Evolutionary conservation across 139 green algal species (phyloP), one percentile per base, ranked within the genome.

Genomic region (Volvox reticuliferus): DNA sequence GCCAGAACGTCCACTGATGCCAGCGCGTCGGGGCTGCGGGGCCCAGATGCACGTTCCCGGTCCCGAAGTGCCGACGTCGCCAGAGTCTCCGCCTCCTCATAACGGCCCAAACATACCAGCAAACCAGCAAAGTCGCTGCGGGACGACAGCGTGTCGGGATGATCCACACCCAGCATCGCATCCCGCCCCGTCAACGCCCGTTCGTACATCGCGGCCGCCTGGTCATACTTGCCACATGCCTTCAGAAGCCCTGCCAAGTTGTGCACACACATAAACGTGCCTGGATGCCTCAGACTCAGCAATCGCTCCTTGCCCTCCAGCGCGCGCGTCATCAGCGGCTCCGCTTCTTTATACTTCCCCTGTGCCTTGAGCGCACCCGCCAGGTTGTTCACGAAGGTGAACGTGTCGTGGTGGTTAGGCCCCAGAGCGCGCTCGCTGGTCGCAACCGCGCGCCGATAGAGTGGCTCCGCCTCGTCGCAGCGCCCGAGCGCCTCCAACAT

Each of bases 271-370:
- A 20, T 55, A 1, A 75, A 19, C 3, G 80, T 87, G 80, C 28
- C 55, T 14, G 55, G 80, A 62, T 87, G 80, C 12, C 28, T 22
- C 18, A 1, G 55, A 14, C 80, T 62, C 80, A 87, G 80, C 55
- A 44, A 13, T 18, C 26, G 80, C 80, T 87, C 80, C 24, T 30
- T 50, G 55, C 80, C 80, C 80, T 75, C 80, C 80, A 75, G n/a
- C 55, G 61, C 80, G 26, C 80, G 80, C 80, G 1, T 28, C 26
- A 76, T 22, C 80, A 87, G 80, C 50, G 50, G 50, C 80, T 55
- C 55, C 55, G 80, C 80, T 12, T 73, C 61, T 1, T 44, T 62
- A 26, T 73, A 63, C 35, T 50, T 26, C 22, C 61, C 80, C 28
- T 55, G 55, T 30, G 26, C 24, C 2, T 44, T 16, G 26, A 87